Evolutionary conservation across 2,329 filamentous ascomycete genomes (phyloP), one percentile per base, ranked within the genome.

Genomic region (Trichophyton rubrum): DNA sequence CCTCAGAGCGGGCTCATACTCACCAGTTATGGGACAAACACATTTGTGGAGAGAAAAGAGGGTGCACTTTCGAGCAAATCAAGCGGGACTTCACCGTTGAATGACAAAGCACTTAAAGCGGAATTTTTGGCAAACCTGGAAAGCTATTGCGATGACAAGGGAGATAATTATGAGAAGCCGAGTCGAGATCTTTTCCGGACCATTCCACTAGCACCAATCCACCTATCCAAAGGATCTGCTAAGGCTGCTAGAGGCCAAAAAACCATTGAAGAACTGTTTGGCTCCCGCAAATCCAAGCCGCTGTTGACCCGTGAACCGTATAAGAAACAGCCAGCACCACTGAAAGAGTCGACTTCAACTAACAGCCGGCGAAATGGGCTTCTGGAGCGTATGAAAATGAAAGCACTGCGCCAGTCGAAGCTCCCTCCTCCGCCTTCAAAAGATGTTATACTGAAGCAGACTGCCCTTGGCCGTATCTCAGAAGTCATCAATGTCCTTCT

Each of bases 361-460:
- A 65, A 59, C 27, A 68, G 69, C 47, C 74, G 75, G 17, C 71
- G 73, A 58, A 84, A 87, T 76, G 83, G 82, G 59, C 82, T 95
- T 24, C 79, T 93, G 61, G 88, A 91, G 71, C 85, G 88, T 56
- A 82, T 95, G 64, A 85, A 87, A 64, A 78, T 81, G 60, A 92
- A 92, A 75, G 82, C 88, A 66, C 72, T 65, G 40, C 70, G 67
- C 33, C 75, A 74, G 77, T 81, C 70, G 70, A 81, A 70, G 68
- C 75, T 63, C 65, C 74, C 63, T 58, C 74, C 62, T 61, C 77
- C 61, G 0, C 80, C 79, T 0, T 75, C 80, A 0, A 77, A 80
- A 22, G 79, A 77, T 17, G 79, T 85, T 66, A 74, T 88, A 2
- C 76, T 81, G 63, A 84, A 85, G 11, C 80, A 79, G 13, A 81